phyloP scores from a whole-genome alignment of 352 stramenopile species.

The Phytophthora litchii region DNA sequence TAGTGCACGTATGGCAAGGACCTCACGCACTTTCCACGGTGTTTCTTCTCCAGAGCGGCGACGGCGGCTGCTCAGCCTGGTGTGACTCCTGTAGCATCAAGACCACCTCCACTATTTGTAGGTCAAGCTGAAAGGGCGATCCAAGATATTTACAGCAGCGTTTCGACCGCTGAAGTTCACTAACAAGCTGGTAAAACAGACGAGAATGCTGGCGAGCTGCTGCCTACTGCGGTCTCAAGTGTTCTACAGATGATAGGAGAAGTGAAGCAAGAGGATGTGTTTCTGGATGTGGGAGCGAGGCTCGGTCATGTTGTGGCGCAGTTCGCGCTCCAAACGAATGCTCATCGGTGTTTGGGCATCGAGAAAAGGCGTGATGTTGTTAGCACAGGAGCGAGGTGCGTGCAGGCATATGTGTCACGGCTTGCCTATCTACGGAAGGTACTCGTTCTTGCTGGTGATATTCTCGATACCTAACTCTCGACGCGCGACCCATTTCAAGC shows the following conservation, averaged over 20 bases:
- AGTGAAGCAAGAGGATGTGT: background rate
- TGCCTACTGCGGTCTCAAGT: background rate
- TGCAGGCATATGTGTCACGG: background rate
- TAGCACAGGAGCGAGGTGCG: background rate
- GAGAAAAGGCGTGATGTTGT: conserved; percentile 1
- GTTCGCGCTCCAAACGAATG: conserved; percentile 1
- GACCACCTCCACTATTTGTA: no score
- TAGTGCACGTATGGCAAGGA: no score
- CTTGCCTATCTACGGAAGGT: conserved; percentile 5
- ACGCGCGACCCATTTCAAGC: background rate
- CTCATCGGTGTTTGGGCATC: conserved; percentile 7
- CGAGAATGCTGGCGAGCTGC: conserved; percentile 16
- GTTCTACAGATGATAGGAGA: background rate
- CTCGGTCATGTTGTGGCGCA: conserved; percentile 5
- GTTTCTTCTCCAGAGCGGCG: no score
- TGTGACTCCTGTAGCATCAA: no score
- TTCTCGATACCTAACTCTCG: conserved; percentile 6
- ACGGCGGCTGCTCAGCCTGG: no score
- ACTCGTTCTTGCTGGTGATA: background rate
- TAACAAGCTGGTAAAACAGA: conserved; percentile 7
- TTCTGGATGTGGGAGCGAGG: conserved; percentile 9
- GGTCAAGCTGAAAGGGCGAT: background rate
- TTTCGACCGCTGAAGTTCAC: background rate
- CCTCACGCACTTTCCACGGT: no score
- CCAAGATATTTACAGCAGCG: background rate